Evolutionary conservation across 805 yeast genomes (phyloP).

Genomic region (Blastobotrys peoriensis): DNA sequence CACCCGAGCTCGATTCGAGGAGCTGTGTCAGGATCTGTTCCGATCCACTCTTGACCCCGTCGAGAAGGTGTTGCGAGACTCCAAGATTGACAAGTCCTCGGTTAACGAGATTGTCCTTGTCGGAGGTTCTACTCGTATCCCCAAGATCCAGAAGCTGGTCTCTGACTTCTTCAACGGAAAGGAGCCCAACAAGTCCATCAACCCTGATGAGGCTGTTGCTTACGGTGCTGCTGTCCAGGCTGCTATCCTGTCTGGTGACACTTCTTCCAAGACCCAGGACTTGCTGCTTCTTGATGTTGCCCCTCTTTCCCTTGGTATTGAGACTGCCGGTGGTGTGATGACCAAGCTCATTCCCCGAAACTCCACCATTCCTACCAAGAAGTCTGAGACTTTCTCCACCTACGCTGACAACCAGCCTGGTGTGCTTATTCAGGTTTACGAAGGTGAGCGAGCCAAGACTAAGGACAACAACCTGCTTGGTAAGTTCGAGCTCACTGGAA

Average conservation of each 20-base stretch:
- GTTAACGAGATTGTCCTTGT: slow-evolving; percentile 91
- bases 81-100: slow-evolving; percentile 83
- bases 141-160: slow-evolving; percentile 91
- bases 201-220: slow-evolving; percentile 99
- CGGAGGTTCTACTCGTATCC: slow-evolving; percentile 98
- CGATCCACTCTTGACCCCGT: slow-evolving; percentile 93
- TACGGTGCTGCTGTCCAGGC: slow-evolving; percentile 99
- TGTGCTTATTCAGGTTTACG: slow-evolving; percentile 93
- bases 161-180: slow-evolving; percentile 96
- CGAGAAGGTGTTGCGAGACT: slow-evolving; percentile 87
- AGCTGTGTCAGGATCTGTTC: slow-evolving; percentile 88
- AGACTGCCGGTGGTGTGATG: slow-evolving; percentile 99
- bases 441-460: slow-evolving; percentile 97
- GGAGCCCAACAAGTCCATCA: slow-evolving; percentile 93
- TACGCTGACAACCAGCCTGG: slow-evolving; percentile 98
- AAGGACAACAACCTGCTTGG: slow-evolving; percentile 95
- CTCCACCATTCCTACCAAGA: slow-evolving; percentile 96
- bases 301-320: slow-evolving; percentile 95
- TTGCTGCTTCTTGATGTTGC: slow-evolving; percentile 92
- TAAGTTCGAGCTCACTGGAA: slow-evolving; percentile 93
- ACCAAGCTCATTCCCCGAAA: slow-evolving; percentile 97
- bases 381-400: slow-evolving; percentile 94
- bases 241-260: slow-evolving; percentile 93
- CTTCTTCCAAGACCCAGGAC: slow-evolving; percentile 88
- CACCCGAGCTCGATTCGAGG: slow-evolving; percentile 97